Evolutionary conservation across 2,329 filamentous ascomycete genomes (phyloP).

Genomic region (Sporothrix pallida): DNA sequence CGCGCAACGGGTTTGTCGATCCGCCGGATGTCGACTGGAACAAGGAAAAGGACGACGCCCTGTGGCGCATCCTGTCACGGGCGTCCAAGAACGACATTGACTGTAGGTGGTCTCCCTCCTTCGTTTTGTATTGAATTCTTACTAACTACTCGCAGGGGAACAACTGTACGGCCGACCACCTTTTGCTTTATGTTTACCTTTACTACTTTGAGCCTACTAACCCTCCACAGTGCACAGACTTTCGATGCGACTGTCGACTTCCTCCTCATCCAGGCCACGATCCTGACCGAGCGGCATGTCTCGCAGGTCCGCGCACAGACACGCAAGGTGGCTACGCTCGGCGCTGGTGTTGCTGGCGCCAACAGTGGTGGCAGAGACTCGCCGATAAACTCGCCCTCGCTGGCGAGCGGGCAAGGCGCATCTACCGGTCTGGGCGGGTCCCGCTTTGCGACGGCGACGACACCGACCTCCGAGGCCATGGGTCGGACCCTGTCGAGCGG

Average conservation of each 20-base stretch:
- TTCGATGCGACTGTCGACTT: conserved; percentile 90
- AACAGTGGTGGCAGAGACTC: conserved; percentile 48
- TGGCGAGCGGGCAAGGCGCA: conserved; percentile 35
- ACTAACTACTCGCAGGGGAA: conserved; percentile 59
- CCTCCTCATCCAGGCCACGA: conserved; percentile 89
- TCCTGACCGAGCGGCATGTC: conserved; percentile 88
- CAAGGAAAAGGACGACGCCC: conserved; percentile 78
- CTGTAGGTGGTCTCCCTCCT: conserved; percentile 63
- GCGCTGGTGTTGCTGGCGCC: conserved; percentile 44
- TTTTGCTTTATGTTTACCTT: neutral
- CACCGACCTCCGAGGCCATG: conserved; percentile 53
- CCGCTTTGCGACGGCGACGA: neutral
- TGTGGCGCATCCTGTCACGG: conserved; percentile 90
- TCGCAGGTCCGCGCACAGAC: conserved; percentile 91
- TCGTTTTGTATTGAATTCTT: neutral
- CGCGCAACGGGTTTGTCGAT: conserved; percentile 85
- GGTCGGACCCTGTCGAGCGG: conserved; percentile 57
- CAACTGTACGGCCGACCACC: conserved; percentile 60
- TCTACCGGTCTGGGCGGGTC: neutral
- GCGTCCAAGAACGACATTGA: conserved; percentile 83
- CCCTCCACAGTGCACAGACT: conserved; percentile 62
- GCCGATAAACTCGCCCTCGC: conserved; percentile 64
- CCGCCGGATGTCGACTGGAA: conserved; percentile 91
- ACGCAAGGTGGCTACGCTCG: conserved; percentile 68
- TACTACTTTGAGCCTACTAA: too few species aligned